A percentile compares a stretch with the other conserved stretches of the same genome.
Conservation (phyloP, 2,329 filamentous ascomycete species). For the Leptographium flavum region DNA sequence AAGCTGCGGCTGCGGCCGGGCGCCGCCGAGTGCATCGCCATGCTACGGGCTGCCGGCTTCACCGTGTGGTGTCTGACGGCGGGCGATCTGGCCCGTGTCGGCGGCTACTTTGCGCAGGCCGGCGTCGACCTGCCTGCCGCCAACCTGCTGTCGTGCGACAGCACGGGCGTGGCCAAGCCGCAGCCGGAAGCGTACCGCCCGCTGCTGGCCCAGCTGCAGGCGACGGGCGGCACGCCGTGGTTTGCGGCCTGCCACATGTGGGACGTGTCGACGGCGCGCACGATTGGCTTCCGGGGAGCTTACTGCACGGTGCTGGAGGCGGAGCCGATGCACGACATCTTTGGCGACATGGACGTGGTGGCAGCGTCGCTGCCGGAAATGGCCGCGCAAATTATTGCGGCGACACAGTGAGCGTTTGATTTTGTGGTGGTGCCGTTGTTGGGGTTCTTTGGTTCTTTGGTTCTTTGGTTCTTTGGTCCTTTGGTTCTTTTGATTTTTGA, state of each 20-base stretch:
- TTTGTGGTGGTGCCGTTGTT: too few species aligned
- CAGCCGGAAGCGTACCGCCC: conserved; percentile 28
- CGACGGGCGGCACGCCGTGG: conserved; percentile 20
- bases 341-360: conserved; percentile 33
- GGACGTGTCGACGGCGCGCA: conserved; percentile 36
- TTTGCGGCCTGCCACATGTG: conserved; percentile 43
- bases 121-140: conserved; percentile 31
- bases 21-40: conserved; percentile 22
- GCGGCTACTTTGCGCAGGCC: conserved; percentile 31
- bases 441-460: too few species aligned
- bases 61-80: conserved; percentile 37
- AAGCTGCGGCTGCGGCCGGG: conserved; percentile 20
- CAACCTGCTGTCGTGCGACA: conserved; percentile 34
- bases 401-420: too few species aligned
- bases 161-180: conserved; percentile 30
- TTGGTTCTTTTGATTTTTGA: too few species aligned
- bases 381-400: conserved; percentile 23
- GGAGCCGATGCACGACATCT: conserved; percentile 32
- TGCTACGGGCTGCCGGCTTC: conserved; percentile 28
- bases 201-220: conserved; percentile 20
- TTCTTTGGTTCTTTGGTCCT: too few species aligned
- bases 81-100: conserved; percentile 29
- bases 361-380: conserved; percentile 28
- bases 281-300: conserved; percentile 32
- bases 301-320: conserved; percentile 36